Conservation (phyloP, 257 asterid species). For the Ajuga chamaepitys region DNA sequence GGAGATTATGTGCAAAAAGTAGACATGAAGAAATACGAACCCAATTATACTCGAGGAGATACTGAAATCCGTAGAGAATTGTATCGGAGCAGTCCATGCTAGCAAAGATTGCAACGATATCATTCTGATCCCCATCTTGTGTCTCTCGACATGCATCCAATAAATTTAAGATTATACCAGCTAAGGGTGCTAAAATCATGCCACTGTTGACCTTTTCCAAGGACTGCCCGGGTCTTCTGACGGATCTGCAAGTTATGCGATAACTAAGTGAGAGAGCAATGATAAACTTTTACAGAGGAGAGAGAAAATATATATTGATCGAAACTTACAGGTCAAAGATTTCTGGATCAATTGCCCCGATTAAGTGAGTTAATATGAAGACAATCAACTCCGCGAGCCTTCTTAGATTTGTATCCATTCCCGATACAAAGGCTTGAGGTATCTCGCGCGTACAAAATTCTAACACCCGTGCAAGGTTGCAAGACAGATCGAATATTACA, state of each 20-base stretch:
- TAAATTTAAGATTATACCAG: slow-evolving; percentile 78
- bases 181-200: slow-evolving; percentile 86
- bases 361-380: slow-evolving; percentile 72
- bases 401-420: slow-evolving; percentile 70
- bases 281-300: neutral
- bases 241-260: slow-evolving; percentile 33
- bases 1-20: neutral
- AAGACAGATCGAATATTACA: slow-evolving; percentile 81
- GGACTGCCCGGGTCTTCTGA: slow-evolving; percentile 72
- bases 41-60: slow-evolving; percentile 77
- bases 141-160: slow-evolving; percentile 47
- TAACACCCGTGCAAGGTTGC: slow-evolving; percentile 84
- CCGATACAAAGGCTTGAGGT: slow-evolving; percentile 78
- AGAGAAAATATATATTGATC: neutral
- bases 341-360: slow-evolving; percentile 71
- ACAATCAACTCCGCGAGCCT: slow-evolving; percentile 85
- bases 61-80: slow-evolving; percentile 61
- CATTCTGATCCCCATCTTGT: slow-evolving; percentile 35
- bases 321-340: slow-evolving; percentile 72
- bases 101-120: slow-evolving; percentile 59
- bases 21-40: slow-evolving; percentile 32
- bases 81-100: slow-evolving; percentile 87
- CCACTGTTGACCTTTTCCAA: slow-evolving; percentile 70
- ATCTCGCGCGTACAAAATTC: slow-evolving; percentile 84
- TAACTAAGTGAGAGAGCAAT: too few species aligned